A percentile compares a stretch with the other conserved stretches of the same genome.
These are phyloP conservation scores for Fagopyrum tataricum DNA, from an alignment of 148 eudicot genomes.

Conservation along the genomic window DNA sequence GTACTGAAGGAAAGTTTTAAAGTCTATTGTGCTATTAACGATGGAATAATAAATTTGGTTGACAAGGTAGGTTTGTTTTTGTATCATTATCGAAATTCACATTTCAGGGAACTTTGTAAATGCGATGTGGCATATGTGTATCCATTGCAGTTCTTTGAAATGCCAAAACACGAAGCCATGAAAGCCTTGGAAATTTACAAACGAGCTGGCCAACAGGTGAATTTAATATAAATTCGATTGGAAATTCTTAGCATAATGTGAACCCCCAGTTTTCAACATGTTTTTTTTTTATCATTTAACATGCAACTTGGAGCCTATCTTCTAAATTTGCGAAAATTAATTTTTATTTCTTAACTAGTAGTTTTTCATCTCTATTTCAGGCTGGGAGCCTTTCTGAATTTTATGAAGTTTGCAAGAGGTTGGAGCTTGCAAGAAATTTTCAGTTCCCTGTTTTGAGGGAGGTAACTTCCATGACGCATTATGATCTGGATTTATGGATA, in stretches of 20 bases:
- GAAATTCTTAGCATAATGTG: background rate
- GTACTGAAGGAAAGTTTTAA: conserved; percentile 95
- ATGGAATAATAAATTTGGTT: conserved; percentile 88
- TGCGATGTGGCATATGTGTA: background rate
- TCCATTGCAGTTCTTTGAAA: conserved; percentile 79
- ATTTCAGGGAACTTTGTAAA: background rate
- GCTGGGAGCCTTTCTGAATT: conserved; percentile 81
- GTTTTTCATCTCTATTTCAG: conserved; percentile 30
- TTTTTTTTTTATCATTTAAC: background rate
- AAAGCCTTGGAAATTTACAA: conserved; percentile 86
- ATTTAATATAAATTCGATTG: background rate
- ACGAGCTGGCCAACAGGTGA: conserved; percentile 95
- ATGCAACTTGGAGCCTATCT: background rate
- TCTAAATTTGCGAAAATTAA: background rate
- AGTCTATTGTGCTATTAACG: conserved; percentile 88
- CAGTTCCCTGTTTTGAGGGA: conserved; percentile 93
- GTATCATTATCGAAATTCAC: background rate
- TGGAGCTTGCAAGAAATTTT: conserved; percentile 93
- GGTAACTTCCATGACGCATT: conserved; percentile 33
- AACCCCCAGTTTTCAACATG: background rate
- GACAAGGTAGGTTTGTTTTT: conserved; percentile 55
- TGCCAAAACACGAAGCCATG: conserved; percentile 96
- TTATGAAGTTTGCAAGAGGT: conserved; percentile 88
- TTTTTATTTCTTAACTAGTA: background rate
- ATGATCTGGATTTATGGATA: background rate